Evolutionary conservation across 1,284 basidiomycete species (phyloP).

Genomic region (Tetrapyrgos nigripes): DNA sequence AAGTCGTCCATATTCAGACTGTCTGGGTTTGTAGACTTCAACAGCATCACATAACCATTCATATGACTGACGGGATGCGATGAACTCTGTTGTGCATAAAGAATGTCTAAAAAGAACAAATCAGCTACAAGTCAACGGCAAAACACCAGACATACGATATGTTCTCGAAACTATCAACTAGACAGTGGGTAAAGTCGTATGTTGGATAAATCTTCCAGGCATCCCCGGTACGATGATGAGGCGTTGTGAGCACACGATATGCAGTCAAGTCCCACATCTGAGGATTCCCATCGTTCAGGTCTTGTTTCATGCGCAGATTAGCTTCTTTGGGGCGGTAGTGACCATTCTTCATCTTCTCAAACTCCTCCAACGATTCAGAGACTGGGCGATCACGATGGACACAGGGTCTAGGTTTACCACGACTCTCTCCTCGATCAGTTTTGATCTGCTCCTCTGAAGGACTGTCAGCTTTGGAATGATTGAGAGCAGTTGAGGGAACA

Average conservation of each 20-base stretch:
- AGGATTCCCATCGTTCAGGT: conserved; percentile 92
- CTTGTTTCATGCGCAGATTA: conserved; percentile 97
- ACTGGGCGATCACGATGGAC: conserved; percentile 85
- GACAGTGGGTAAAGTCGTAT: conserved; percentile 99
- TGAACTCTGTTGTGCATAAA: conserved; percentile 96
- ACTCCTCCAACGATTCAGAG: conserved; percentile 87
- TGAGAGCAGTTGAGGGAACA: conserved; percentile 35
- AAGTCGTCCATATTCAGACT: conserved; percentile 96
- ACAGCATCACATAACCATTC: conserved; percentile 99
- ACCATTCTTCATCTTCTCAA: conserved; percentile 93
- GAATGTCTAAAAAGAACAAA: conserved; percentile 75
- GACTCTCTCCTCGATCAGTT: conserved; percentile 84
- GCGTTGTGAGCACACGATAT: conserved; percentile 90
- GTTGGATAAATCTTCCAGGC: conserved; percentile 97
- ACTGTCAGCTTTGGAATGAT: conserved; percentile 9
- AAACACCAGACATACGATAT: conserved; percentile 79
- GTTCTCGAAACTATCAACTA: conserved; percentile 99
- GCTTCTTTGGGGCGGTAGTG: conserved; percentile 91
- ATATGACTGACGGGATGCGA: conserved; percentile 96
- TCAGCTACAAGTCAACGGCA: neutral
- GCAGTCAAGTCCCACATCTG: conserved; percentile 99
- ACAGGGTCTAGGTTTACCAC: conserved; percentile 88
- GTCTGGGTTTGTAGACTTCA: conserved; percentile 97
- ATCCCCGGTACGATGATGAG: conserved; percentile 93
- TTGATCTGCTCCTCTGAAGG: conserved; percentile 88